Base-by-base conservation (phyloP, 257 asterid genomes). In the Scutellaria baicalensis region DNA sequence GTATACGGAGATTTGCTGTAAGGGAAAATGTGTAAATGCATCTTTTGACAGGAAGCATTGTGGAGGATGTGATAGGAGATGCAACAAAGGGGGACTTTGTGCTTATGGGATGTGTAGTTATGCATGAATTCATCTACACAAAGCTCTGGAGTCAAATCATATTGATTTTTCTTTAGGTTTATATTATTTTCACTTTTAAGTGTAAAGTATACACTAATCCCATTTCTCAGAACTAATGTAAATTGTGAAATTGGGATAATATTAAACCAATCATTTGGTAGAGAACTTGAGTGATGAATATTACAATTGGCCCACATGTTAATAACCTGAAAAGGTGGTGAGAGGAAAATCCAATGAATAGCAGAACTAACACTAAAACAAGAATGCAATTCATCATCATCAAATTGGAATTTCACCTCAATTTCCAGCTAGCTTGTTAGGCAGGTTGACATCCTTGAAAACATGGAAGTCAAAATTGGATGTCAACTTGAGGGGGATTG, bases 61-160 rank as follows among this genome's bases (percentile, higher is more conserved):
- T 73, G 83, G 82, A 4, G 82, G 75, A 27, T 78, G 81, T 52
- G 54, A 69, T 13, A 59, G 33, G 20, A 76, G 33, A 51, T 81
- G 85, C 72, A 52, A 69, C 0, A 71, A 64, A 2, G 80, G 82
- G 23, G 55, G 52, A 39, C 56, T 61, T 27, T 75, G 81, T 39
- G 75, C 73, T 14, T 27, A 1, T 27, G 33, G 33, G 33, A 27
- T 27, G 33, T 27, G 33, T 71, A 74, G 76, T 52, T 81, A 75
- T 69, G 79, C 77, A 40, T 81, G 45, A 56, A 6, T 1, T 35
- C 9, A 45, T 64, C 8, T 11, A 42, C 2, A 8, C 1, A 56
- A 31, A 12, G 18, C 42, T 56, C 18, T 27, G 31, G 42, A n/a
- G 4, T 13, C 8, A 5, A 8, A 21, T 31, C 23, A n/a, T 35